Evolutionary conservation across 202 grass and related monocot species (phyloP).

Genomic region (Panicum virgatum): DNA sequence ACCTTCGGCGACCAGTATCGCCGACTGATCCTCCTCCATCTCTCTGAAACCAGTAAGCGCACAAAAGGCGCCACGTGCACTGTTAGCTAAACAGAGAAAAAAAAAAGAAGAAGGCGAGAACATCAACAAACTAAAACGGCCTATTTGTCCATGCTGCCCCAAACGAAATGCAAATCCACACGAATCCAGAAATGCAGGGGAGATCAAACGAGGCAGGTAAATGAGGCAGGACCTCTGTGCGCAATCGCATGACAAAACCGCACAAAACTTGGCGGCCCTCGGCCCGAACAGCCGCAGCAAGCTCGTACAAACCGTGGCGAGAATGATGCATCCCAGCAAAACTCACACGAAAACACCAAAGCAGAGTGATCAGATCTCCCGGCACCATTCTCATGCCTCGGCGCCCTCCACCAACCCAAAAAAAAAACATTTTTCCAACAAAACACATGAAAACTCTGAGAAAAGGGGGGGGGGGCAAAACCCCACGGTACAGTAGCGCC

Average conservation of each 20-base stretch:
- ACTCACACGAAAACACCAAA: not conserved
- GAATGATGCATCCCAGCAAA: not conserved
- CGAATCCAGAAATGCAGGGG: no score
- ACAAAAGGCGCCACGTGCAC: not conserved
- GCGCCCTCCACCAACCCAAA: not conserved
- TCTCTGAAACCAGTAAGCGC: conserved; percentile 28
- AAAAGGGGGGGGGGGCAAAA: not conserved
- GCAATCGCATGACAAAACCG: not conserved
- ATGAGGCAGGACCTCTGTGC: not conserved
- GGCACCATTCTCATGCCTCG: not conserved
- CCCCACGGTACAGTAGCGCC: not conserved
- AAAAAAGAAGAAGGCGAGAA: not conserved
- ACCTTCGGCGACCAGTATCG: conserved; percentile 56
- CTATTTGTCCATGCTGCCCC: not conserved
- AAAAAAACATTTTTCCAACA: not conserved
- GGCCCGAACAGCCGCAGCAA: not conserved
- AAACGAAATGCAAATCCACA: not conserved
- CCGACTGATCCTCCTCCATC: conserved; percentile 67
- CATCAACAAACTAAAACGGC: not conserved
- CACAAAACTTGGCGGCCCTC: not conserved
- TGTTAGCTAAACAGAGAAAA: not conserved
- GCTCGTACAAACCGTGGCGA: not conserved
- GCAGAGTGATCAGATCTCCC: not conserved
- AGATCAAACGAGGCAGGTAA: not conserved
- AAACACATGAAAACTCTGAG: not conserved